Base-by-base conservation (phyloP, 2,329 filamentous ascomycete species). In the Sporothrix inflata region DNA sequence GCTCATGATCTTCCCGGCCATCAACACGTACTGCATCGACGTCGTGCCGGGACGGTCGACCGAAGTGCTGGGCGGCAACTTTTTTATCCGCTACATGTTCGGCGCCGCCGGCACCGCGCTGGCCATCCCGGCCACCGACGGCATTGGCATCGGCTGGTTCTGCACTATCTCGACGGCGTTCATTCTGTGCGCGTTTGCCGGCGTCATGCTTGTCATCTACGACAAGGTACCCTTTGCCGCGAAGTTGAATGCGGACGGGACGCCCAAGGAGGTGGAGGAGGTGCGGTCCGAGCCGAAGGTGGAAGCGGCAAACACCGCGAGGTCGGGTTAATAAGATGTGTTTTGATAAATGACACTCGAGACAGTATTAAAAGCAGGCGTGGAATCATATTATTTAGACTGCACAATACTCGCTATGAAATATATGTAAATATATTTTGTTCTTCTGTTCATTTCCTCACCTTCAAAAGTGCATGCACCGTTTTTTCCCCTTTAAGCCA, bases 141-240 rank as follows among this genome's bases (percentile, higher is more conserved):
- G 81, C 34, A 91, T 95, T 71, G 93, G 93, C 3, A 90, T 94
- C 0, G 93, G 93, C 0, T 94, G 92, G 91, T 94, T 94, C 27
- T 70, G 65, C 45, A 72, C 71, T 12, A 72, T 72, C n/a, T 69
- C 53, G 12, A 19, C 57, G 9, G 65, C 30, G n/a, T 69, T 69
- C 19, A 61, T 72, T 21, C 8, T 71, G 21, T 45, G 47, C 21
- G 47, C 60, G 1, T 66, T 66, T 57, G 60, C 21, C 6, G 66
- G 71, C 14, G 45, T 72, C n/a, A 21, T 72, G 45, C 57, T 72
- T 1, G 71, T 72, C 21, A 70, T 72, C 57, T 66, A 65, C 55
- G 66, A 72, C 47, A 55, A 57, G 9, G 66, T 72, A 19, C 71
- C 71, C 7, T 69, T 72, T 63, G 63, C 60, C 8, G 34, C 60